Conservation (phyloP, 148 eudicot genomes). For the Polygonum maritimum region DNA sequence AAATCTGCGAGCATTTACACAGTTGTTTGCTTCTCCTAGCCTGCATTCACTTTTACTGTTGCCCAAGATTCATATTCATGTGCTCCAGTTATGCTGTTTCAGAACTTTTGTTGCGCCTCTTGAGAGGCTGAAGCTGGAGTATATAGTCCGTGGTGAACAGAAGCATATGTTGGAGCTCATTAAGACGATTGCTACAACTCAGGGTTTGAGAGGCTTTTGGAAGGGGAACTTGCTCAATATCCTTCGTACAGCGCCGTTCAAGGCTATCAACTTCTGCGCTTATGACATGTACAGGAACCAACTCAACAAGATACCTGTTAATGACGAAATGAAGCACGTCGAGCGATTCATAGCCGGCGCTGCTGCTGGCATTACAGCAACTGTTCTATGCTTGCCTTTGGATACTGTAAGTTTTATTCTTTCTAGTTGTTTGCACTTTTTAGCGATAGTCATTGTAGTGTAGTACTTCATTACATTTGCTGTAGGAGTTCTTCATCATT, state of each 20-base stretch:
- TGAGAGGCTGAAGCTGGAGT: conserved; percentile 72
- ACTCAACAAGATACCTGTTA: conserved; percentile 30
- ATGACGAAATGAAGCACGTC: conserved; percentile 36
- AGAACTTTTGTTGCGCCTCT: conserved; percentile 68
- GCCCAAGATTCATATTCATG: not conserved
- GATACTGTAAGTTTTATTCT: conserved; percentile 45
- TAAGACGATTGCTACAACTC: conserved; percentile 36
- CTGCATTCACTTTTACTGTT: not conserved
- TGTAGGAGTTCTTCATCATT: not conserved
- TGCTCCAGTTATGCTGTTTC: conserved; percentile 19
- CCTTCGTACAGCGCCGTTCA: conserved; percentile 64
- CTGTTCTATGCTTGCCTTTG: conserved; percentile 57
- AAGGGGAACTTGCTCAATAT: conserved; percentile 65
- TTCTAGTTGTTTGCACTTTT: not conserved
- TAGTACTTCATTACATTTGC: not conserved
- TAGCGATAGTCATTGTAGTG: not conserved
- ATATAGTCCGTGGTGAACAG: conserved; percentile 66
- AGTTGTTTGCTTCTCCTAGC: too few species aligned
- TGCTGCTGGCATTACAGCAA: conserved; percentile 70
- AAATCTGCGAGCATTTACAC: too few species aligned
- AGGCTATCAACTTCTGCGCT: conserved; percentile 58
- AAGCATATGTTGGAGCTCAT: conserved; percentile 41
- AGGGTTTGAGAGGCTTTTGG: conserved; percentile 65
- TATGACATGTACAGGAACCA: conserved; percentile 58
- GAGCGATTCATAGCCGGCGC: conserved; percentile 68